Conservation (phyloP, 2,329 filamentous ascomycete genomes). For the Endocalyx cinctus region DNA sequence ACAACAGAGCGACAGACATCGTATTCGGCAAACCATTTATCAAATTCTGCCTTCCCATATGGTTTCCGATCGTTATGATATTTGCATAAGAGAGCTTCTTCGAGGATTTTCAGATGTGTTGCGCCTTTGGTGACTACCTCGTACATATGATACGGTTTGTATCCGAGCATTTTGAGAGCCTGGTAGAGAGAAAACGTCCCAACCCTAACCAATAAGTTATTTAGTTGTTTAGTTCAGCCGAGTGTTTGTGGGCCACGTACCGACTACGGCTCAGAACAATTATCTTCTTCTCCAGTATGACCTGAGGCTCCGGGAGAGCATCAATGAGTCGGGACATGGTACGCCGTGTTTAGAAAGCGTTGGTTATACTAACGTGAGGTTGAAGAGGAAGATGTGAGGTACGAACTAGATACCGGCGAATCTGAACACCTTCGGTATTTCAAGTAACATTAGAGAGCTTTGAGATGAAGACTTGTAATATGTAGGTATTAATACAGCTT, state of each 20-base stretch:
- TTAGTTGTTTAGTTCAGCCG: neutral
- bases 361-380: no score
- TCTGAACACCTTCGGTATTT: neutral
- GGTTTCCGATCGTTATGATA: constrained; percentile 14
- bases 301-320: constrained; percentile 10
- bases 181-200: constrained; percentile 20
- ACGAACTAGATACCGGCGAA: no score
- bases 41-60: constrained; percentile 19
- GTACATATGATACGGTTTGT: constrained; percentile 19
- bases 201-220: constrained; percentile 8
- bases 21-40: constrained; percentile 20
- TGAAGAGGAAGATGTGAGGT: no score
- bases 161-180: constrained; percentile 18
- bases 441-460: constrained; percentile 1
- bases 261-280: constrained; percentile 15
- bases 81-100: constrained; percentile 17
- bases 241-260: constrained; percentile 5
- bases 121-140: constrained; percentile 10
- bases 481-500: no score
- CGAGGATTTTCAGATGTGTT: constrained; percentile 12
- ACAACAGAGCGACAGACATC: constrained; percentile 10
- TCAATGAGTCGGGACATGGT: constrained; percentile 16
- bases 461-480: no score
- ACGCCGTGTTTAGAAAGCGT: neutral
- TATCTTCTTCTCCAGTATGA: constrained; percentile 14